A percentile compares a stretch with the other conserved stretches of the same genome.
Conservation (phyloP, 495 filamentous ascomycete genomes). For the Terfezia boudieri region DNA sequence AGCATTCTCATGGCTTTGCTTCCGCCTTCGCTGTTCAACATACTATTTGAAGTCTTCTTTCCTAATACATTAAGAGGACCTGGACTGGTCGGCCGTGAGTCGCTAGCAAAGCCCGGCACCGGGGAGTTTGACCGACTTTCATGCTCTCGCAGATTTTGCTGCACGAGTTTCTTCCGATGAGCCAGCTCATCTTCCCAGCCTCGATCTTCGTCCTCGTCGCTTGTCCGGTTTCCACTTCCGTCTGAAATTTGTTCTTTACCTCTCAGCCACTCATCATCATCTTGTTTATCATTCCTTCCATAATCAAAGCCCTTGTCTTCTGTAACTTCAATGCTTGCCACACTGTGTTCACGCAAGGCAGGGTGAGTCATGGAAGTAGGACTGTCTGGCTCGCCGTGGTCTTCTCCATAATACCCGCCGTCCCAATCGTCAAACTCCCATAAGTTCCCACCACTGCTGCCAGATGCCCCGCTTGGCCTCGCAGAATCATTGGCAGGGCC, state of each 20-base stretch:
- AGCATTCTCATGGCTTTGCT: not conserved
- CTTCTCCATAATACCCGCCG: constrained; percentile 8
- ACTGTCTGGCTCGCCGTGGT: constrained; percentile 1
- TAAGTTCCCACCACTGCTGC: constrained; percentile 15
- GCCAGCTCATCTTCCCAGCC: constrained; percentile 19
- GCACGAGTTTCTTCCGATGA: constrained; percentile 17
- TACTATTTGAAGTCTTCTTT: not conserved
- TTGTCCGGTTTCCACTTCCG: not conserved
- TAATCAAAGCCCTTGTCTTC: not conserved
- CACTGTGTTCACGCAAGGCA: not conserved
- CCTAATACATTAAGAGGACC: not conserved
- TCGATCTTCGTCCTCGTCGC: constrained; percentile 10
- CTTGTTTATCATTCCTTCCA: not conserved
- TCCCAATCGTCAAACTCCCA: constrained; percentile 19
- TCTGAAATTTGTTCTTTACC: constrained; percentile 3
- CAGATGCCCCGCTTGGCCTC: constrained; percentile 7
- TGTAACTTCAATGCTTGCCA: not conserved
- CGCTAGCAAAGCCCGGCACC: not conserved
- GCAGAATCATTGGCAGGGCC: not conserved
- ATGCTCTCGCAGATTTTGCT: constrained; percentile 17
- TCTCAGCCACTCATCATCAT: constrained; percentile 9
- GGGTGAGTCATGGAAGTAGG: not conserved
- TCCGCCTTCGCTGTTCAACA: not conserved
- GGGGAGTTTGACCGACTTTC: constrained; percentile 4
- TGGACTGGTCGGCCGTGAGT: not conserved